Conservation (phyloP, 1,284 basidiomycete species). For the Blastosporella zonata region DNA sequence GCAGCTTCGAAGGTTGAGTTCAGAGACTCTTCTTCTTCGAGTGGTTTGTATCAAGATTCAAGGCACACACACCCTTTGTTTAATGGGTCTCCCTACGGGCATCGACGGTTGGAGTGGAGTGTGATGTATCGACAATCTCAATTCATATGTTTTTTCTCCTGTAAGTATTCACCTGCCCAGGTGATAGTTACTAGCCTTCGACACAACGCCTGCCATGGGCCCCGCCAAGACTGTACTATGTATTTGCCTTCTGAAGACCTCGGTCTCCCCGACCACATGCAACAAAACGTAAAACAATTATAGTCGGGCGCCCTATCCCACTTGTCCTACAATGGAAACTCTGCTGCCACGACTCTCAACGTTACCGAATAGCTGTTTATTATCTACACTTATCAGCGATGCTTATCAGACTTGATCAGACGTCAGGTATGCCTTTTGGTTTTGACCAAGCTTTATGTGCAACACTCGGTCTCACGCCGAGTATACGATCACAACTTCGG, state of each 20-base stretch:
- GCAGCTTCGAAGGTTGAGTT: constrained; percentile 23
- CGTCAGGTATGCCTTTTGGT: constrained; percentile 23
- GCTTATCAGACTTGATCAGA: constrained; percentile 3
- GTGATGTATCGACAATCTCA: constrained; percentile 29
- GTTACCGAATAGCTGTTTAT: constrained; percentile 26
- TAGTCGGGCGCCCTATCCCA: constrained; percentile 25
- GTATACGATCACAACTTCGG: constrained; percentile 27
- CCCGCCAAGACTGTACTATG: too few species aligned
- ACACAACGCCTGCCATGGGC: too few species aligned
- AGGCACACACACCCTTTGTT: constrained; percentile 29
- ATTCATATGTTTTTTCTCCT: background rate
- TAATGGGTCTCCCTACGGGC: constrained; percentile 32
- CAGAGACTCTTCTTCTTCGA: background rate
- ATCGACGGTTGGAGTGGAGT: constrained; percentile 28
- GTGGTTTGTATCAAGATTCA: too few species aligned
- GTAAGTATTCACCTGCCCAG: background rate
- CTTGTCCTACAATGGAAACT: constrained; percentile 26
- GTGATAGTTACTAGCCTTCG: constrained; percentile 27
- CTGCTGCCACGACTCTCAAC: constrained; percentile 25
- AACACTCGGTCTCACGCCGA: constrained; percentile 3
- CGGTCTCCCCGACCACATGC: constrained; percentile 4
- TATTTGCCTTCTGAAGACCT: constrained; percentile 30
- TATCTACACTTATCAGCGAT: background rate
- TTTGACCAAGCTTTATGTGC: constrained; percentile 2
- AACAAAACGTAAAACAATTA: background rate